A percentile compares a stretch with the other conserved stretches of the same genome.
Conservation (phyloP, 2,329 filamentous ascomycete species). For the Paradendryphiella salina region DNA sequence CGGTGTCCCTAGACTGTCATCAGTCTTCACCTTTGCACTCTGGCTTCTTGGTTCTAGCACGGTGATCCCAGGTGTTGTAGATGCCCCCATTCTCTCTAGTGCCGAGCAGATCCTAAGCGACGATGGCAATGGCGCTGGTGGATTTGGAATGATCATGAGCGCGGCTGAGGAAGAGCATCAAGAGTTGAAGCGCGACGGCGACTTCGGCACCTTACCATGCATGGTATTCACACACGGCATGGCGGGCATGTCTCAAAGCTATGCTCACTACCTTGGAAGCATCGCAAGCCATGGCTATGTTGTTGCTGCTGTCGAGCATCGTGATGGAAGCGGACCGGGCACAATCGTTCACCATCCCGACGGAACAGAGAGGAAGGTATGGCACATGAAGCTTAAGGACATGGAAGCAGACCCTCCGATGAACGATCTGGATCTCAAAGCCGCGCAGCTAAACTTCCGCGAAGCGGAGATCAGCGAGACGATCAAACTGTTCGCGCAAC, state of each 20-base stretch:
- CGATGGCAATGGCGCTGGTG: slow-evolving; percentile 19
- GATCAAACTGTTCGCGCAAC: slow-evolving; percentile 46
- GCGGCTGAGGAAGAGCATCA: slow-evolving; percentile 26
- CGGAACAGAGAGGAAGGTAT: slow-evolving; percentile 41
- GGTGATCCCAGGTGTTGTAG: slow-evolving; percentile 50
- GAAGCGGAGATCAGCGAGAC: slow-evolving; percentile 54
- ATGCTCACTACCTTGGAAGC: slow-evolving; percentile 53
- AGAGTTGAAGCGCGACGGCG: slow-evolving; percentile 32
- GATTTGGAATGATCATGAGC: slow-evolving; percentile 21
- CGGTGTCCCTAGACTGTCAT: slow-evolving; percentile 38
- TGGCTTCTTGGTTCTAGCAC: slow-evolving; percentile 50
- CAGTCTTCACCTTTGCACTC: slow-evolving; percentile 47
- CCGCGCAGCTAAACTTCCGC: slow-evolving; percentile 50
- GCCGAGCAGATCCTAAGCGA: slow-evolving; percentile 29
- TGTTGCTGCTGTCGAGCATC: slow-evolving; percentile 53
- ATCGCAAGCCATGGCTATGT: slow-evolving; percentile 53
- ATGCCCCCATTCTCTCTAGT: slow-evolving; percentile 46
- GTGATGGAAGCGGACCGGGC: slow-evolving; percentile 53
- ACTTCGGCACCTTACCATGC: slow-evolving; percentile 44
- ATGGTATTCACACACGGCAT: slow-evolving; percentile 55
- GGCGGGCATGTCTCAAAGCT: slow-evolving; percentile 52
- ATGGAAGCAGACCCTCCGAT: slow-evolving; percentile 42
- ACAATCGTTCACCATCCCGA: slow-evolving; percentile 46
- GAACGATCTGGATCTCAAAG: slow-evolving; percentile 45
- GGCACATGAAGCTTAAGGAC: slow-evolving; percentile 45